Conservation (phyloP, 2,329 filamentous ascomycete species). For the Xylaria sp. region DNA sequence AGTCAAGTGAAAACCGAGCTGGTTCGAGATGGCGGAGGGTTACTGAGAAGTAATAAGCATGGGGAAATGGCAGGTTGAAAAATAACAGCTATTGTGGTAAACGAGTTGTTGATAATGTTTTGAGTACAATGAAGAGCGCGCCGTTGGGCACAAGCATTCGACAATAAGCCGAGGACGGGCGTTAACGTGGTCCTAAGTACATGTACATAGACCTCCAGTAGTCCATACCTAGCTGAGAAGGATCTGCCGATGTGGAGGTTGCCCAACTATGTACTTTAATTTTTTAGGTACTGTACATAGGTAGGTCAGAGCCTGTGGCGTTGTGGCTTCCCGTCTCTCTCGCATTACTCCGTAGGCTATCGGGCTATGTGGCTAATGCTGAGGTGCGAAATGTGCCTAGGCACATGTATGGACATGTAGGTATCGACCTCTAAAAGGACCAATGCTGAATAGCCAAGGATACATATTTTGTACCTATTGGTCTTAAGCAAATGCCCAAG, state of each 20-base stretch:
- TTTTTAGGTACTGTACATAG: no score
- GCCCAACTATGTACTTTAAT: no score
- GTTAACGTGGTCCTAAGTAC: constrained; percentile 12
- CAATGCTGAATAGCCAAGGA: no score
- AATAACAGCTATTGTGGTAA: neutral
- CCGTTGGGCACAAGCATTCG: neutral
- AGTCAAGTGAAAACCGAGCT: neutral
- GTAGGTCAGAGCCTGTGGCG: no score
- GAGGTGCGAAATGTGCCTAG: neutral
- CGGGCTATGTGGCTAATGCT: constrained; percentile 15
- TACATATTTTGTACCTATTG: no score
- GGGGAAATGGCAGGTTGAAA: neutral
- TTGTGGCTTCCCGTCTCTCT: no score
- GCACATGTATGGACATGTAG: neutral
- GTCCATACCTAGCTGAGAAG: no score
- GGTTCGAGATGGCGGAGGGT: neutral
- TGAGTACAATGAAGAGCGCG: neutral
- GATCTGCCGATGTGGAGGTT: constrained; percentile 25
- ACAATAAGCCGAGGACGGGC: neutral
- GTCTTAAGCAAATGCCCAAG: no score
- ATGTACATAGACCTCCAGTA: neutral
- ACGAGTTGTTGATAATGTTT: neutral
- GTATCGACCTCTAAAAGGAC: no score
- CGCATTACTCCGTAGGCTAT: no score
- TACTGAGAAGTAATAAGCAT: neutral